Evolutionary conservation across 2,329 filamentous ascomycete genomes (phyloP).

Genomic region (Beauveria rudraprayagi): DNA sequence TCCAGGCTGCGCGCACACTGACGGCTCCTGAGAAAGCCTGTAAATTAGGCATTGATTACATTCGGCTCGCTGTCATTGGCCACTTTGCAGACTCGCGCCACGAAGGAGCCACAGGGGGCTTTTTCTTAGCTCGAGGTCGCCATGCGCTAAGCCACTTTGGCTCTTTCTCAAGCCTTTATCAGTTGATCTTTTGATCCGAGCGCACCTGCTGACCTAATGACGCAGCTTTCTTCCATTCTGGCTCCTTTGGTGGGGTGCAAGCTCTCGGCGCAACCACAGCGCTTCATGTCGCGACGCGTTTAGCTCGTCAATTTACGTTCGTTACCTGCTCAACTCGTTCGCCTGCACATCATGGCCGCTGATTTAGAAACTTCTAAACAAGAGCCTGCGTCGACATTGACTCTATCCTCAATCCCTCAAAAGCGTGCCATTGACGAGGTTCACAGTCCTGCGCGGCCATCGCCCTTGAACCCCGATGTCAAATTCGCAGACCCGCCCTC

Average conservation of each 20-base stretch:
- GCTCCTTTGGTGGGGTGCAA: not conserved
- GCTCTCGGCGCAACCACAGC: not conserved
- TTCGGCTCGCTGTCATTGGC: conserved; percentile 18
- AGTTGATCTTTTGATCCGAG: conserved; percentile 4
- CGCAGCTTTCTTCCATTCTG: not conserved
- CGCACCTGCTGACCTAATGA: conserved; percentile 6
- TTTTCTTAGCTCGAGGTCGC: not conserved
- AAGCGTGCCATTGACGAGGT: conserved; percentile 62
- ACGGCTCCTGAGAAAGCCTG: conserved; percentile 1
- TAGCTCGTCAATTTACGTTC: not conserved
- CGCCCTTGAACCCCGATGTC: conserved; percentile 63
- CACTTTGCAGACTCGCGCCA: not conserved
- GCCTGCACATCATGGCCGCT: conserved; percentile 24
- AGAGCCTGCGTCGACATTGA: conserved; percentile 32
- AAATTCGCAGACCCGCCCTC: conserved; percentile 31
- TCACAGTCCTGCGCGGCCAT: conserved; percentile 63
- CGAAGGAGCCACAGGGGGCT: conserved; percentile 6
- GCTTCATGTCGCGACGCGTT: conserved; percentile 6
- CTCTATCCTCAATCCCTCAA: conserved; percentile 46
- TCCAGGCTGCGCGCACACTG: conserved; percentile 1
- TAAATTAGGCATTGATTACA: conserved; percentile 19
- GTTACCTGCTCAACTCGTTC: not conserved
- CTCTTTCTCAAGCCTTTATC: not conserved
- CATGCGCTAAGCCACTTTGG: conserved; percentile 5
- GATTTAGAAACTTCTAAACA: conserved; percentile 31